phyloP scores from a whole-genome alignment of 2,329 filamentous ascomycete genomes.

The Lachnellula occidentalis region DNA sequence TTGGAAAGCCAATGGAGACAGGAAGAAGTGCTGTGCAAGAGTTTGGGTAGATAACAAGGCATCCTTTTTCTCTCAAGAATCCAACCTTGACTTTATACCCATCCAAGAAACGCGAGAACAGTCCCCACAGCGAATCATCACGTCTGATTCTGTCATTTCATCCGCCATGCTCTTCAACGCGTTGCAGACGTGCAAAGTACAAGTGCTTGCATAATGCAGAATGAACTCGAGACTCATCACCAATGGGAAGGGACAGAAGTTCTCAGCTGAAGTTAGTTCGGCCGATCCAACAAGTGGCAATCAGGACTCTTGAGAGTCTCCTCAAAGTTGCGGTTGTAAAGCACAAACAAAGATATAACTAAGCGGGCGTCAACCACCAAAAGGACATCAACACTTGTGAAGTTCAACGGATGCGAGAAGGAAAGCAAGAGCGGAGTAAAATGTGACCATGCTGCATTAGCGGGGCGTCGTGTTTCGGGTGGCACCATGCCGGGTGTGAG shows the following conservation, averaged over 20 bases:
- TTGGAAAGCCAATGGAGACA: neutral
- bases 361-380: conserved; percentile 15
- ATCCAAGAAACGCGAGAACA: conserved; percentile 4
- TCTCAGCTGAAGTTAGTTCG: conserved; percentile 3
- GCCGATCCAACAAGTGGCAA: conserved; percentile 7
- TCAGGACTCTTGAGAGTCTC: neutral
- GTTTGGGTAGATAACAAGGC: neutral
- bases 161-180: neutral
- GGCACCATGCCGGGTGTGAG: neutral
- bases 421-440: conserved; percentile 2
- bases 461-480: conserved; percentile 15
- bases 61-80: conserved; percentile 1
- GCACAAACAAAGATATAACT: conserved; percentile 17
- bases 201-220: conserved; percentile 21
- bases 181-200: conserved; percentile 15
- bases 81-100: conserved; percentile 14
- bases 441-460: conserved; percentile 14
- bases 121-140: conserved; percentile 15
- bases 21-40: neutral
- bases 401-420: neutral
- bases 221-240: neutral
- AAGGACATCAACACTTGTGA: conserved; percentile 16
- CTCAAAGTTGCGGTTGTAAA: conserved; percentile 1
- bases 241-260: conserved; percentile 11
- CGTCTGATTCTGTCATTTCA: conserved; percentile 10